These are phyloP conservation scores for Ogataea haglerorum DNA, from an alignment of 805 yeast species.

Conservation along the genomic window DNA sequence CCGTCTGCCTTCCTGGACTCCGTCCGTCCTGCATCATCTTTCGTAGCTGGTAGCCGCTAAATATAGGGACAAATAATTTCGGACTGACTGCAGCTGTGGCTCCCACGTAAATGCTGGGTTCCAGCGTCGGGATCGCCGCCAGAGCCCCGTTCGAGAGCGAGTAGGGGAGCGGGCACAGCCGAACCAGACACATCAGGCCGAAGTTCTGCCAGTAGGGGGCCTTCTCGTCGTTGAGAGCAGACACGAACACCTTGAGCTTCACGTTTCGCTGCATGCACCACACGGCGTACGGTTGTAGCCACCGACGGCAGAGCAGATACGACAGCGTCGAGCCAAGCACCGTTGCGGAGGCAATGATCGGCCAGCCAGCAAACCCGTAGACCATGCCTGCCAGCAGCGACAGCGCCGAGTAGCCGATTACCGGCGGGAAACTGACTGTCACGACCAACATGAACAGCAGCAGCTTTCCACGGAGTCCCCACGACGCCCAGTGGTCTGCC, in stretches of 20 bases:
- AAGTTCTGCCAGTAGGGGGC: constrained; percentile 50
- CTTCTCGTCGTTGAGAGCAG: constrained; percentile 57
- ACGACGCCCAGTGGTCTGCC: constrained; percentile 42
- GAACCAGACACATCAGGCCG: constrained; percentile 61
- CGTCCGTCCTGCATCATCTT: constrained; percentile 61
- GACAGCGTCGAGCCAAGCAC: constrained; percentile 72
- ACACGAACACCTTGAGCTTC: constrained; percentile 69
- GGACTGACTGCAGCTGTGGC: constrained; percentile 82
- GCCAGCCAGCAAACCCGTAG: constrained; percentile 87
- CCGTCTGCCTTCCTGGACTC: constrained; percentile 40
- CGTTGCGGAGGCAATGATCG: constrained; percentile 64
- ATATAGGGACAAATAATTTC: constrained; percentile 69
- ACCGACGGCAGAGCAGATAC: constrained; percentile 61
- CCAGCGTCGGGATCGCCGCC: constrained; percentile 79
- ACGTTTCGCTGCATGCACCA: constrained; percentile 57
- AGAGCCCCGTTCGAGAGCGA: constrained; percentile 90
- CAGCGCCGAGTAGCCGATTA: constrained; percentile 75
- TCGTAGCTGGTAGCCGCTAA: constrained; percentile 72
- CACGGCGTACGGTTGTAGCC: constrained; percentile 56
- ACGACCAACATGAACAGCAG: constrained; percentile 53
- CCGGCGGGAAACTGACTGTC: constrained; percentile 83
- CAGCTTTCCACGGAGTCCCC: constrained; percentile 28
- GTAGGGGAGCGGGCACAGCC: constrained; percentile 91
- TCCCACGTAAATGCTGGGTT: constrained; percentile 55
- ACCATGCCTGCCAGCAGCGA: constrained; percentile 72